phyloP scores from a whole-genome alignment of 2,329 filamentous ascomycete species.

The Diaporthe australafricana region DNA sequence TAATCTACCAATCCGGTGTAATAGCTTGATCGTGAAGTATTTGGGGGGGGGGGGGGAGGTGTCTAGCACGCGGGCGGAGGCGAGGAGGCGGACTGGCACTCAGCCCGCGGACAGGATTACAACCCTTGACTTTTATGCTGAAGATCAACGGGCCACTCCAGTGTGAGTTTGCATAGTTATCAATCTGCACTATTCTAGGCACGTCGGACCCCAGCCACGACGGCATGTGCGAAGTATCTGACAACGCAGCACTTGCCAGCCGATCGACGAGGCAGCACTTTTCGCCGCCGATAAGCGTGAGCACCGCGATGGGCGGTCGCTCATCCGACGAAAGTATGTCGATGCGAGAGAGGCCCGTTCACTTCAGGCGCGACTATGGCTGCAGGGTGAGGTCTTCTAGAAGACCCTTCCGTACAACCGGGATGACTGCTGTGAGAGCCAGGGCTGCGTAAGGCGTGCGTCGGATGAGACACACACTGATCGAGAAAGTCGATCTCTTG shows the following conservation, averaged over 20 bases:
- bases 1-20: background rate
- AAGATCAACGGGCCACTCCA: background rate
- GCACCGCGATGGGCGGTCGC: background rate
- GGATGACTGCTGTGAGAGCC: constrained; percentile 5
- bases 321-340: constrained; percentile 8
- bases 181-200: background rate
- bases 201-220: background rate
- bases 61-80: background rate
- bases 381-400: constrained; percentile 26
- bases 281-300: background rate
- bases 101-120: constrained; percentile 12
- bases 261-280: background rate
- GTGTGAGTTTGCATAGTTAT: background rate
- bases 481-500: constrained; percentile 1
- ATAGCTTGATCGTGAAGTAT: background rate
- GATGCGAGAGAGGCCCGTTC: background rate
- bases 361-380: background rate
- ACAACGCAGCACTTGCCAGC: background rate
- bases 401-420: constrained; percentile 9
- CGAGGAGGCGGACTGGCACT: background rate
- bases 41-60: no score
- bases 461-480: constrained; percentile 5
- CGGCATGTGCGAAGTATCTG: constrained; percentile 1
- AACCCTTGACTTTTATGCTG: background rate
- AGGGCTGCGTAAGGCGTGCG: constrained; percentile 2